These are phyloP conservation scores for Ophiostoma piceae DNA, from an alignment of 2,329 filamentous ascomycete genomes.

Conservation along the genomic window DNA sequence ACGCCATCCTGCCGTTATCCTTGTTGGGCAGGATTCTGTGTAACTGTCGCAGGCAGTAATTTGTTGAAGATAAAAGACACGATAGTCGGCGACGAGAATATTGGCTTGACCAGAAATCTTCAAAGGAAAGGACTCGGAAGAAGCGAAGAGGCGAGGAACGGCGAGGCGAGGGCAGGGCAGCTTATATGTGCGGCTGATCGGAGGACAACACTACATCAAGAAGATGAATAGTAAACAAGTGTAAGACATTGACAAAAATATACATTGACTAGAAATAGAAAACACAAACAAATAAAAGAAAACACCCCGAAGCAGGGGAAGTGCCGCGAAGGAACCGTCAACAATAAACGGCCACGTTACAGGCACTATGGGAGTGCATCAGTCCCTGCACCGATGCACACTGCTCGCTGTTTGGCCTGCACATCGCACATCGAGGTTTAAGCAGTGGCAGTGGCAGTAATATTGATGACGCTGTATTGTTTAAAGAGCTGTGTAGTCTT, in stretches of 20 bases:
- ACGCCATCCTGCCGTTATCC: background rate
- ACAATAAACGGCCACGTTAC: background rate
- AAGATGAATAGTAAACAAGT: background rate
- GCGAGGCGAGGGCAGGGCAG: background rate
- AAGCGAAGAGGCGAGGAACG: conserved; percentile 1
- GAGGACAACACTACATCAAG: background rate
- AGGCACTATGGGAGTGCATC: background rate
- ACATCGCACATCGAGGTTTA: background rate
- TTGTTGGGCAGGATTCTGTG: background rate
- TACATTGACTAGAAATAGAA: no score
- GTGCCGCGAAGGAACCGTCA: background rate
- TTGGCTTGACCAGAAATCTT: background rate
- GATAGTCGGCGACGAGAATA: background rate
- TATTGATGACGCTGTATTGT: background rate
- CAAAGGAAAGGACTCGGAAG: background rate
- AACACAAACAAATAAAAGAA: background rate
- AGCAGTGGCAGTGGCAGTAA: background rate
- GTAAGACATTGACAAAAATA: background rate
- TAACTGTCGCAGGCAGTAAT: background rate
- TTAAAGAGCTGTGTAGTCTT: background rate
- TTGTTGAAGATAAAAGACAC: background rate
- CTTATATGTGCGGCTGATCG: conserved; percentile 7
- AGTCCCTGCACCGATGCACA: background rate
- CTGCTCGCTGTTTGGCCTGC: background rate
- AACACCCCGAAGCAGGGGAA: background rate